These are phyloP conservation scores for Bipolaris cookei DNA, from an alignment of 2,329 filamentous ascomycete genomes.

Conservation along the genomic window DNA sequence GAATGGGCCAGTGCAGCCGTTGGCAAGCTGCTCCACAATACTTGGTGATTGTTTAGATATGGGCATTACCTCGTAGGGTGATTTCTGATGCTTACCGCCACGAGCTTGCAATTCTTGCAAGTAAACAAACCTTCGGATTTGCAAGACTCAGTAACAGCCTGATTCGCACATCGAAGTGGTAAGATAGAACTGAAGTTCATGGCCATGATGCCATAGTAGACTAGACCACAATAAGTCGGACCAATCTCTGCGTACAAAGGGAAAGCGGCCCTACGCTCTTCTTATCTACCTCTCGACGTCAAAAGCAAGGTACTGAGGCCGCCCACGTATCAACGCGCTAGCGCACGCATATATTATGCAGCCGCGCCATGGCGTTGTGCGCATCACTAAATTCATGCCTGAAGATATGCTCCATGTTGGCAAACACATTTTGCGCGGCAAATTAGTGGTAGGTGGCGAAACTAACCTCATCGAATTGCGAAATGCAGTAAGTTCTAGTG, in stretches of 20 bases:
- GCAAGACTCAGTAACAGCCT: background rate
- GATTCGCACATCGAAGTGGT: background rate
- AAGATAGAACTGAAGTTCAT: background rate
- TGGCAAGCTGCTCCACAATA: too few relatives aligned
- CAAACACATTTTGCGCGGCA: background rate
- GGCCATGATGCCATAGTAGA: background rate
- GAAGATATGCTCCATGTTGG: background rate
- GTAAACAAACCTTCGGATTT: background rate
- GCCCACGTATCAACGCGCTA: background rate
- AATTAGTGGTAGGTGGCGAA: background rate
- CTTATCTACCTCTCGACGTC: background rate
- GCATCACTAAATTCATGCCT: background rate
- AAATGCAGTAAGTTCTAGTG: background rate
- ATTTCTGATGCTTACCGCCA: background rate
- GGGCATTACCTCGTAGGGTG: too few relatives aligned
- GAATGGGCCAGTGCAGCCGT: too few relatives aligned
- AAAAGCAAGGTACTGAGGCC: background rate
- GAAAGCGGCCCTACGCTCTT: background rate
- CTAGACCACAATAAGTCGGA: background rate
- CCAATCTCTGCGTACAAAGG: background rate
- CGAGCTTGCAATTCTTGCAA: background rate
- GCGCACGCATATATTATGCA: background rate
- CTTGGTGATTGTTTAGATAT: too few relatives aligned
- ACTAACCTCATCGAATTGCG: background rate
- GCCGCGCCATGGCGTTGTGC: background rate